A percentile compares a stretch with the other conserved stretches of the same genome.
phyloP scores from a whole-genome alignment of 192 early-diverging fungal species.

The Linnemannia zychae region DNA sequence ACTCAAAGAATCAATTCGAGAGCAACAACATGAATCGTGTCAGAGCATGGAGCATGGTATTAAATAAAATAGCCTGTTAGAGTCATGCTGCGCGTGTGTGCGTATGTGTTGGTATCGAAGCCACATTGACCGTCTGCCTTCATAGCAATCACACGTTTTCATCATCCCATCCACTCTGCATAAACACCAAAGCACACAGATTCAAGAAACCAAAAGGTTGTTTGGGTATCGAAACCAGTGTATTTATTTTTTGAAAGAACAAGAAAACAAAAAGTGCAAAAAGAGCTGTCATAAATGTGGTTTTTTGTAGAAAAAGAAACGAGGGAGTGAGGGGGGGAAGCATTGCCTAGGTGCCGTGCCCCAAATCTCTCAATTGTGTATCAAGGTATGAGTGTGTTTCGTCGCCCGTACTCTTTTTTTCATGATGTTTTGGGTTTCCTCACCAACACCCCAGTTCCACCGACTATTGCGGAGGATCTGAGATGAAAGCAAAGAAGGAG shows the following conservation, averaged over 20 bases:
- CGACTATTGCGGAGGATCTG: not conserved
- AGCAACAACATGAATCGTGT: too few species aligned
- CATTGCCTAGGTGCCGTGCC: not conserved
- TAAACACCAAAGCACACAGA: not conserved
- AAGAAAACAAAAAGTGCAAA: not conserved
- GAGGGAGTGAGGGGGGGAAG: not conserved
- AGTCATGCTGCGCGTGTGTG: too few species aligned
- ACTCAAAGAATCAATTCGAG: too few species aligned
- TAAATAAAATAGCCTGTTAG: too few species aligned
- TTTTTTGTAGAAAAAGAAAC: not conserved
- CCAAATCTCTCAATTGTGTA: not conserved
- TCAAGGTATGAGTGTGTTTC: slow-evolving; percentile 4
- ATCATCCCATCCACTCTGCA: too few species aligned
- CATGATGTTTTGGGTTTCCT: slow-evolving; percentile 17
- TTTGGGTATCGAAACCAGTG: not conserved
- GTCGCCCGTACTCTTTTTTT: slow-evolving; percentile 47
- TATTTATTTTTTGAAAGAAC: slow-evolving; percentile 4
- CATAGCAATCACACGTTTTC: too few species aligned
- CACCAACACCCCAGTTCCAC: not conserved
- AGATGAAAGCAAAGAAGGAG: not conserved
- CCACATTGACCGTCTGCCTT: too few species aligned
- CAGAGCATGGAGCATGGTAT: too few species aligned
- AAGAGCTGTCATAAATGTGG: slow-evolving; percentile 5
- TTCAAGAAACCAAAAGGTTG: not conserved
- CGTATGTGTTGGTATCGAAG: too few species aligned